phyloP scores from a whole-genome alignment of 1,139 yeast species.

The Scheffersomyces stambukii region DNA sequence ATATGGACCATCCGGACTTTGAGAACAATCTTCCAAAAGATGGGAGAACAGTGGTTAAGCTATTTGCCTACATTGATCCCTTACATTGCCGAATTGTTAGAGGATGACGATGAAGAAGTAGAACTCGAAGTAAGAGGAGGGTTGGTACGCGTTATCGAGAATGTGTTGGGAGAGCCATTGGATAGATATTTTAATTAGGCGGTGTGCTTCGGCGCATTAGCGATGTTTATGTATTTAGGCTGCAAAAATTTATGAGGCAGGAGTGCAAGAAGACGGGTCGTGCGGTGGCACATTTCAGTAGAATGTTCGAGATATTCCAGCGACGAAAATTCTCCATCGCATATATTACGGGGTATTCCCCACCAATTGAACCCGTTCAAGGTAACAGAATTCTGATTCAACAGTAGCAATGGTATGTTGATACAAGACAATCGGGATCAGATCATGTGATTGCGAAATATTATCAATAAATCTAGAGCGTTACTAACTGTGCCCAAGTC shows the following conservation, averaged over 20 bases:
- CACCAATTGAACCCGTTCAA: too few relatives aligned
- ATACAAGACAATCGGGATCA: too few relatives aligned
- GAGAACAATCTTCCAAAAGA: conserved; percentile 79
- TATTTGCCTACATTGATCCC: conserved; percentile 94
- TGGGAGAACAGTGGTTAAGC: conserved; percentile 92
- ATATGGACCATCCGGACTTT: conserved; percentile 80
- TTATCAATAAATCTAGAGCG: neutral
- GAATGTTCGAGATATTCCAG: too few relatives aligned
- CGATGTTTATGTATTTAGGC: too few relatives aligned
- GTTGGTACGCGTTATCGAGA: conserved; percentile 87
- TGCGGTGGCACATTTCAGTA: too few relatives aligned
- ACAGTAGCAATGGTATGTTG: neutral
- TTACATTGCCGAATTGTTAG: conserved; percentile 87
- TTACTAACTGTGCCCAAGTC: conserved; percentile 31
- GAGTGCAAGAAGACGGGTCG: too few relatives aligned
- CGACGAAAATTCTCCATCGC: too few relatives aligned
- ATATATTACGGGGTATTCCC: too few relatives aligned
- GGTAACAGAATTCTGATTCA: neutral
- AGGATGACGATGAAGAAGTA: conserved; percentile 92
- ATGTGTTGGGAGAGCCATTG: conserved; percentile 89
- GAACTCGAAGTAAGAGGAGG: conserved; percentile 90
- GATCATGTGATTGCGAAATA: too few relatives aligned
- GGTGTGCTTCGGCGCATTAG: too few relatives aligned
- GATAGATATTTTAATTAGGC: conserved; percentile 75
- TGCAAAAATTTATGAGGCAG: too few relatives aligned